Evolutionary conservation across 2,329 filamentous ascomycete species (phyloP).

Genomic region (Sporothrix curviconia): DNA sequence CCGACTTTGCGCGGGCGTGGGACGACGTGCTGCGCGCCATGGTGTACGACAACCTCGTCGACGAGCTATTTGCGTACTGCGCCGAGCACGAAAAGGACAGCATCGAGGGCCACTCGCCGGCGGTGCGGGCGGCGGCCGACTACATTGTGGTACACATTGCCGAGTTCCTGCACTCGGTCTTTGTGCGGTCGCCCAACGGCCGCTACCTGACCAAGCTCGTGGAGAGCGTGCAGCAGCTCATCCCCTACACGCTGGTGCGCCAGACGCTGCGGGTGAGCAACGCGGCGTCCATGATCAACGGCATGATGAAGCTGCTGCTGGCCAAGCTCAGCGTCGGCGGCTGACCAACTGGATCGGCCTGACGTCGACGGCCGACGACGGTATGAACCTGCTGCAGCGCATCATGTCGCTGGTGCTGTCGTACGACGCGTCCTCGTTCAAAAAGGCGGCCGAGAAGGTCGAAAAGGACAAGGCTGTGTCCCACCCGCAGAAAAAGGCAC

Average conservation of each 20-base stretch:
- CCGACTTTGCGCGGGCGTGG: constrained; percentile 59
- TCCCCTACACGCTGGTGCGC: constrained; percentile 65
- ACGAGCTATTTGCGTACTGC: constrained; percentile 57
- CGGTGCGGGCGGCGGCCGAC: constrained; percentile 59
- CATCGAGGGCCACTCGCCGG: constrained; percentile 56
- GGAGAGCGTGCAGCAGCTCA: constrained; percentile 61
- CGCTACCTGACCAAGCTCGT: constrained; percentile 66
- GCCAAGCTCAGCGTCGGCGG: constrained; percentile 69
- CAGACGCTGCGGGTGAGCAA: constrained; percentile 72
- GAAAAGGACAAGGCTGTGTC: constrained; percentile 51
- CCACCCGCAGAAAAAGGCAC: constrained; percentile 46
- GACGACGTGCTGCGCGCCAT: constrained; percentile 58
- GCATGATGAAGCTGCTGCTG: constrained; percentile 63
- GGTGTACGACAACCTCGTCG: constrained; percentile 61
- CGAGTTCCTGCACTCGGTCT: constrained; percentile 65
- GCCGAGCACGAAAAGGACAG: constrained; percentile 46
- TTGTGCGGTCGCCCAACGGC: constrained; percentile 68
- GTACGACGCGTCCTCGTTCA: constrained; percentile 67
- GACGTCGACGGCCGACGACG: constrained; percentile 64
- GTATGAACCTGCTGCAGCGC: constrained; percentile 71
- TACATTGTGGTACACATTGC: constrained; percentile 64
- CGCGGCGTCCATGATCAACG: constrained; percentile 74
- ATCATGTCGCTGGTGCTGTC: constrained; percentile 67
- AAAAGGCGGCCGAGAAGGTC: constrained; percentile 56
- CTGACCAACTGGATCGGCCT: constrained; percentile 75